phyloP scores from a whole-genome alignment of 768 basidiomycete genomes.

The Cyclocybe aegerita region DNA sequence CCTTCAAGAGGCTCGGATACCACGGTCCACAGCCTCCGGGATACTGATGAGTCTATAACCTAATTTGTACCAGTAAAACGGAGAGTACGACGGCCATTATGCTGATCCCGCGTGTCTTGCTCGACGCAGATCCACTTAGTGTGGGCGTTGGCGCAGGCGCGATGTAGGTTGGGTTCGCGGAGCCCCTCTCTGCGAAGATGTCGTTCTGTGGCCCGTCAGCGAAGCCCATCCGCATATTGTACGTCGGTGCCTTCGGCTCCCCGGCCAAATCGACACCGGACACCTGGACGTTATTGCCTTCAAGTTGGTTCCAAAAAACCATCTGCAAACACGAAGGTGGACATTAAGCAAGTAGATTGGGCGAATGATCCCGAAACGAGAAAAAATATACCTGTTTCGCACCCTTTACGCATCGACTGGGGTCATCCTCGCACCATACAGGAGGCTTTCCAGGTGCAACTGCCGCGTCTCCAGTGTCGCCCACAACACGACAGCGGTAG shows the following conservation, averaged over 20 bases:
- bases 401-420: conserved; percentile 31
- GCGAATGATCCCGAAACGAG: background rate
- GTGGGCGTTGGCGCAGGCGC: background rate
- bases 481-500: conserved; percentile 38
- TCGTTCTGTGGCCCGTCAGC: conserved; percentile 25
- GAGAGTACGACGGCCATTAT: background rate
- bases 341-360: background rate
- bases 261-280: conserved; percentile 43
- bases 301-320: conserved; percentile 41
- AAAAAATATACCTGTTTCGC: conserved; percentile 33
- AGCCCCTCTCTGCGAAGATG: conserved; percentile 12
- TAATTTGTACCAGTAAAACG: background rate
- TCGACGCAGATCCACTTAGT: background rate
- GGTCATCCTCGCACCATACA: conserved; percentile 41
- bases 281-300: conserved; percentile 42
- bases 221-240: conserved; percentile 36
- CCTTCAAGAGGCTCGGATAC: no score
- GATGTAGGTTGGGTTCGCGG: conserved; percentile 1
- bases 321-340: conserved; percentile 22
- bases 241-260: conserved; percentile 34
- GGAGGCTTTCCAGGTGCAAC: conserved; percentile 33
- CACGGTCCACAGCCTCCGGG: no score
- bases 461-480: conserved; percentile 25
- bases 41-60: no score
- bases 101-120: background rate